Percentiles rank a stretch among this genome's conserved stretches.
These are phyloP conservation scores for Flaveria robusta DNA, from an alignment of 129 eudicot species.

Conservation along the genomic window DNA sequence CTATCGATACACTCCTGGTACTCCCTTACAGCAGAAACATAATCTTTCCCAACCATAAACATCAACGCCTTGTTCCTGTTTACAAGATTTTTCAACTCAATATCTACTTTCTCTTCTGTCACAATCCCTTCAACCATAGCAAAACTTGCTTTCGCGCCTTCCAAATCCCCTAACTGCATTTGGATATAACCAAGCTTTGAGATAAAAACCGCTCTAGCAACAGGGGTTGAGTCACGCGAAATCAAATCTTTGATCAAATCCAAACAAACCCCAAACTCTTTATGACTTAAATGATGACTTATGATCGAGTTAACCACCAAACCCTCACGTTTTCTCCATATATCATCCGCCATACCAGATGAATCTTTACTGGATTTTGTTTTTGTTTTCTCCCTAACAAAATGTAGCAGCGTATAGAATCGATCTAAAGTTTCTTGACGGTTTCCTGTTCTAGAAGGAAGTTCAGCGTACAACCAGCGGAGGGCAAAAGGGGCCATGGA, in stretches of 20 bases:
- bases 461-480: slow-evolving; percentile 72
- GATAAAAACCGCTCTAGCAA: slow-evolving; percentile 34
- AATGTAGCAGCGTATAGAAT: slow-evolving; percentile 58
- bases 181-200: slow-evolving; percentile 69
- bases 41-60: slow-evolving; percentile 86
- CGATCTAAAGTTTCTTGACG: slow-evolving; percentile 68
- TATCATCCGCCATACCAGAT: slow-evolving; percentile 21
- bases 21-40: slow-evolving; percentile 90
- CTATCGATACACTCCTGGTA: slow-evolving; percentile 88
- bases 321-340: slow-evolving; percentile 76
- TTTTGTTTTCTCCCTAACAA: slow-evolving; percentile 40
- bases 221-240: slow-evolving; percentile 23
- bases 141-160: slow-evolving; percentile 68
- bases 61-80: slow-evolving; percentile 81
- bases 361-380: not conserved
- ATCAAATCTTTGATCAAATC: slow-evolving; percentile 54
- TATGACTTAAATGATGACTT: slow-evolving; percentile 69
- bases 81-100: slow-evolving; percentile 65
- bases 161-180: slow-evolving; percentile 63
- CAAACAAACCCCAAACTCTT: slow-evolving; percentile 75
- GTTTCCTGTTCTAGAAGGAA: slow-evolving; percentile 58
- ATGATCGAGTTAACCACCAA: slow-evolving; percentile 63
- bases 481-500: slow-evolving; percentile 87
- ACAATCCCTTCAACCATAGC: slow-evolving; percentile 47
- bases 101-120: slow-evolving; percentile 37